Conservation (phyloP, 768 basidiomycete species). For the Kockovaella imperatae region DNA sequence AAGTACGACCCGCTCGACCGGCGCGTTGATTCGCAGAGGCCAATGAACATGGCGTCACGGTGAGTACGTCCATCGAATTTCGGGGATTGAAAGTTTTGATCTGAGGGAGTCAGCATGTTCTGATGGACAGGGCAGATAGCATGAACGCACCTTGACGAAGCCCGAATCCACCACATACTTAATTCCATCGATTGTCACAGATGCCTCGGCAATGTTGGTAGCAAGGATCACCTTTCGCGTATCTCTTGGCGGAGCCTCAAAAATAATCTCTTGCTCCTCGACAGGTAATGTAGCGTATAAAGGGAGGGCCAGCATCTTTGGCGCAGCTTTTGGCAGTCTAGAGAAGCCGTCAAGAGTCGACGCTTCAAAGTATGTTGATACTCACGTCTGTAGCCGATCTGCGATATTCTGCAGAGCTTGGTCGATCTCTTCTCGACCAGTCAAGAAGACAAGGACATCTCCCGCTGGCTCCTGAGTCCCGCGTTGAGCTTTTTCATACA, state of each 20-base stretch:
- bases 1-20: slow-evolving; percentile 89
- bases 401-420: slow-evolving; percentile 69
- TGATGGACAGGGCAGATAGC: not conserved
- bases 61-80: slow-evolving; percentile 73
- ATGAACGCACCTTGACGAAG: slow-evolving; percentile 73
- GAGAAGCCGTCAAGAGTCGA: slow-evolving; percentile 34
- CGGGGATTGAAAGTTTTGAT: slow-evolving; percentile 84
- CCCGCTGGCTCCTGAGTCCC: slow-evolving; percentile 62
- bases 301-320: slow-evolving; percentile 60
- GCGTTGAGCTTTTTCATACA: not conserved
- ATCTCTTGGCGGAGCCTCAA: slow-evolving; percentile 65
- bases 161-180: slow-evolving; percentile 90
- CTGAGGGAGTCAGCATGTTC: slow-evolving; percentile 46
- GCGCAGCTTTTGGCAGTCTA: slow-evolving; percentile 49
- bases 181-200: slow-evolving; percentile 92
- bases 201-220: slow-evolving; percentile 97
- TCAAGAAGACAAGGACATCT: slow-evolving; percentile 88
- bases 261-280: slow-evolving; percentile 79
- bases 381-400: slow-evolving; percentile 68
- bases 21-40: slow-evolving; percentile 90
- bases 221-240: slow-evolving; percentile 82
- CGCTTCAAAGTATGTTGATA: slow-evolving; percentile 4
- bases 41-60: slow-evolving; percentile 70
- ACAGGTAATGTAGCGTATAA: slow-evolving; percentile 82
- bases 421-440: slow-evolving; percentile 94